A percentile compares a stretch with the other conserved stretches of the same genome.
phyloP scores from a whole-genome alignment of 164 flowering plant genomes.

The Houttuynia cordata region DNA sequence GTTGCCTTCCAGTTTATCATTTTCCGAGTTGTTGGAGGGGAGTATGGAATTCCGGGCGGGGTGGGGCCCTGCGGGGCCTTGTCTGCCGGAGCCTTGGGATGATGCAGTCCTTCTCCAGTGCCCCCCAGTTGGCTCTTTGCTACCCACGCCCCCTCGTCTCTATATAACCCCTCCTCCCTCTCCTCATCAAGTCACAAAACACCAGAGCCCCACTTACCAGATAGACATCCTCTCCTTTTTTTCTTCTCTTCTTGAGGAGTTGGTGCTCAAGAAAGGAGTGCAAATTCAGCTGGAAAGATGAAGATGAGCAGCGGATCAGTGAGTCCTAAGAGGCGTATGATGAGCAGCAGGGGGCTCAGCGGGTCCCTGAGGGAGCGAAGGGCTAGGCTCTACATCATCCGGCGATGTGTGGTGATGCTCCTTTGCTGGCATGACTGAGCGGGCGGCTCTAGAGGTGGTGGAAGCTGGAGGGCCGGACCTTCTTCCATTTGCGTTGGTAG shows the following conservation, averaged over 20 bases:
- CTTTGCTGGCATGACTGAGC: slow-evolving; percentile 11
- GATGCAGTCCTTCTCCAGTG: slow-evolving; percentile 25
- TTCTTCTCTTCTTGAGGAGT: neutral
- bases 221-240: neutral
- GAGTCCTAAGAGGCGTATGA: slow-evolving; percentile 29
- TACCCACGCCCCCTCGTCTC: slow-evolving; percentile 15
- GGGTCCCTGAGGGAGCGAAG: slow-evolving; percentile 35
- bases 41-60: slow-evolving; percentile 15
- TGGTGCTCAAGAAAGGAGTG: neutral
- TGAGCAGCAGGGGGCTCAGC: slow-evolving; percentile 44
- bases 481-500: neutral
- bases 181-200: neutral
- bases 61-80: slow-evolving; percentile 14
- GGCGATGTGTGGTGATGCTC: slow-evolving; percentile 13
- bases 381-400: slow-evolving; percentile 16
- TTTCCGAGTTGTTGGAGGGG: slow-evolving; percentile 2
- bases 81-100: slow-evolving; percentile 25
- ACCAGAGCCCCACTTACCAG: neutral
- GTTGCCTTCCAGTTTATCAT: slow-evolving; percentile 2
- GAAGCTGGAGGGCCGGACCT: neutral
- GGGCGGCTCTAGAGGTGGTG: neutral
- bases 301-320: slow-evolving; percentile 23
- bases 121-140: slow-evolving; percentile 30
- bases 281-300: neutral
- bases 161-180: slow-evolving; percentile 11